phyloP scores from a whole-genome alignment of 495 filamentous ascomycete genomes.

The Bathelium albidoporum region DNA sequence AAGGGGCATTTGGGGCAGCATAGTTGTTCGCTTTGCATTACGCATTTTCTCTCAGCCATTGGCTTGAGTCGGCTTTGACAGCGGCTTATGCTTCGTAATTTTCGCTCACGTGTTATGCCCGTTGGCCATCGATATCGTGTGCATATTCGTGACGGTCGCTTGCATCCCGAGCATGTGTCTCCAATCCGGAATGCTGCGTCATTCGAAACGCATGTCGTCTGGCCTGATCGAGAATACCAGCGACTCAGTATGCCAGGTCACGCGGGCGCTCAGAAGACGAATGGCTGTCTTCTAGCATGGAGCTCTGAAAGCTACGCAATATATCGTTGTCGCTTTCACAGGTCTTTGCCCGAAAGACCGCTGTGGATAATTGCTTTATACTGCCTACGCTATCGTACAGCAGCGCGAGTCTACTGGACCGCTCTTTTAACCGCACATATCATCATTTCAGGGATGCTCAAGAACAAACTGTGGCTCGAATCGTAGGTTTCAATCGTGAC shows the following conservation, averaged over 20 bases:
- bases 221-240: not conserved
- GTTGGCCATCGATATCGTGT: not conserved
- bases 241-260: not conserved
- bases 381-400: no score
- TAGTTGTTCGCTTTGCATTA: no score
- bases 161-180: not conserved
- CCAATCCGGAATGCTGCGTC: not conserved
- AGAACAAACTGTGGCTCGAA: not conserved
- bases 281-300: no score
- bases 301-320: no score
- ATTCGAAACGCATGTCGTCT: not conserved
- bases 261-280: not conserved
- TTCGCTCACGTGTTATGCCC: not conserved
- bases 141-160: not conserved
- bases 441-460: not conserved
- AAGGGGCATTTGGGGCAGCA: no score
- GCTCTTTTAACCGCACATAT: not conserved
- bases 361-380: no score
- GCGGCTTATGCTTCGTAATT: no score
- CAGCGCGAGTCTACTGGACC: not conserved
- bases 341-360: no score
- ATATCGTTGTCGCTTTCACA: no score
- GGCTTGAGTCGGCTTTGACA: no score
- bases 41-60: no score
- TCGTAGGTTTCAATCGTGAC: not conserved